These are phyloP conservation scores for Lachancea lanzarotensis DNA, from an alignment of 805 yeast genomes.

Conservation along the genomic window DNA sequence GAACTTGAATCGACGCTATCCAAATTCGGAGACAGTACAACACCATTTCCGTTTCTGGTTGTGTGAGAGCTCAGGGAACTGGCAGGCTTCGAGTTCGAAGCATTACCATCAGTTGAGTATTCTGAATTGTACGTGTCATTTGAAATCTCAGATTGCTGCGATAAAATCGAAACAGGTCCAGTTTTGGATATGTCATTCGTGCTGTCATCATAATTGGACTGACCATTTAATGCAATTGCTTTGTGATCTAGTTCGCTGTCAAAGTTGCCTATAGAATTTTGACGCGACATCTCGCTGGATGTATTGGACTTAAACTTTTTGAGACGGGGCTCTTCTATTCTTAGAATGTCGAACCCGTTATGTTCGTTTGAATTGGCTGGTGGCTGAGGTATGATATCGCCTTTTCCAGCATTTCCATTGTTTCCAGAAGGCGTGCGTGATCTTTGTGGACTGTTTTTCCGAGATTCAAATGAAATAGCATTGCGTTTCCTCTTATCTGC, in stretches of 20 bases:
- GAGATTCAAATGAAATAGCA: constrained; percentile 8
- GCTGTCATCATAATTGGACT: constrained; percentile 6
- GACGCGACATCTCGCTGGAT: constrained; percentile 26
- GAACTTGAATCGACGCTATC: constrained; percentile 1
- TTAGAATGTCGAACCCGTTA: neutral
- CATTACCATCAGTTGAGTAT: constrained; percentile 38
- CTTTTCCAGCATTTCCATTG: neutral
- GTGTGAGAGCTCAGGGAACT: constrained; percentile 20
- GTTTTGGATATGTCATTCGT: constrained; percentile 15
- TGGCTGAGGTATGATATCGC: neutral
- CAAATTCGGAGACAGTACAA: constrained; percentile 1
- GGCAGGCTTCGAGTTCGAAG: constrained; percentile 16
- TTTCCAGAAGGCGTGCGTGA: constrained; percentile 2
- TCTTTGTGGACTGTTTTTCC: constrained; percentile 5
- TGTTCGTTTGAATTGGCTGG: neutral
- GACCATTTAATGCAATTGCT: neutral
- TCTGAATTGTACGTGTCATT: constrained; percentile 45
- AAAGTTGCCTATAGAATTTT: constrained; percentile 28
- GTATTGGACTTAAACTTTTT: constrained; percentile 24
- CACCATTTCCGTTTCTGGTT: constrained; percentile 8
- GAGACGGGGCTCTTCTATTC: constrained; percentile 12
- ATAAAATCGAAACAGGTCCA: constrained; percentile 47
- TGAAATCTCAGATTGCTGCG: constrained; percentile 45
- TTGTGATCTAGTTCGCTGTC: constrained; percentile 16
- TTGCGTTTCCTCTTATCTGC: constrained; percentile 11